phyloP scores from a whole-genome alignment of 148 eudicot genomes.

The Rheum nobile region DNA sequence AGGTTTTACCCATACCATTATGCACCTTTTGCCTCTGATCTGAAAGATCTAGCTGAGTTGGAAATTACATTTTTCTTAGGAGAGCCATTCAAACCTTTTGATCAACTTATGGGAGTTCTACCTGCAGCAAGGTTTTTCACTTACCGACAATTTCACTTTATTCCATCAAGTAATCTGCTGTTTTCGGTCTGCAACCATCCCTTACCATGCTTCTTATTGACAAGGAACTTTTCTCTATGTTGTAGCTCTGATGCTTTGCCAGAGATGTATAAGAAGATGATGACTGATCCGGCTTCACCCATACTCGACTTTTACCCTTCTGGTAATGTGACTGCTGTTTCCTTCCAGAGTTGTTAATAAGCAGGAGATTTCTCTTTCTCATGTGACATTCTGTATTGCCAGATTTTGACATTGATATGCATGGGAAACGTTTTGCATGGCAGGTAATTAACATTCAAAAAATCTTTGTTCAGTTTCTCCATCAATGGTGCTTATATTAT shows the following conservation, averaged over 20 bases:
- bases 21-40: conserved; percentile 98
- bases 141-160: background rate
- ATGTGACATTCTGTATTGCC: conserved; percentile 13
- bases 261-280: conserved; percentile 68
- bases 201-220: background rate
- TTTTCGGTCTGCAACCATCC: background rate
- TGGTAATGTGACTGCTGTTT: conserved; percentile 34
- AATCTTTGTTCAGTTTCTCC: background rate
- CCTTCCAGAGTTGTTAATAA: background rate
- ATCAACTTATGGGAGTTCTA: conserved; percentile 92
- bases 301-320: conserved; percentile 70
- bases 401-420: conserved; percentile 98
- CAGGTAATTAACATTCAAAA: conserved; percentile 40
- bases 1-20: conserved; percentile 90
- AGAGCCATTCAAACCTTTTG: conserved; percentile 97
- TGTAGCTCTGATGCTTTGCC: conserved; percentile 87
- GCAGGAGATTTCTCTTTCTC: background rate
- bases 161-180: background rate
- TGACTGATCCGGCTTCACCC: conserved; percentile 94
- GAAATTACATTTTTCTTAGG: conserved; percentile 93
- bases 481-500: background rate
- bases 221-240: background rate
- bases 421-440: conserved; percentile 98
- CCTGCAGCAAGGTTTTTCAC: conserved; percentile 81
- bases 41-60: conserved; percentile 75